These are phyloP conservation scores for Gynostemma pentaphyllum DNA, from an alignment of 306 rosid species.

Conservation along the genomic window DNA sequence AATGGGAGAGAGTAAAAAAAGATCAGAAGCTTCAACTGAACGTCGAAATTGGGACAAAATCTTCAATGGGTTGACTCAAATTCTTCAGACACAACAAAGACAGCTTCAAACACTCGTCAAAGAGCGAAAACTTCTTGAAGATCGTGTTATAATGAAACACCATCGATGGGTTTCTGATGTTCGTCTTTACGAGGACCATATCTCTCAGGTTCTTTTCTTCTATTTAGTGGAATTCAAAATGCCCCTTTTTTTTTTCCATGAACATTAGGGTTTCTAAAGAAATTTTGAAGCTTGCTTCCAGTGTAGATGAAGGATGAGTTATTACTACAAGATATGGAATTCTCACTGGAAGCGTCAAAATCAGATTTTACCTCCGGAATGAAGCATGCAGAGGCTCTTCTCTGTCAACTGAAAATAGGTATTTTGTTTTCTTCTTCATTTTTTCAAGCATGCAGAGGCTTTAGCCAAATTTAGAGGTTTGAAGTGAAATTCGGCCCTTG, in stretches of 20 bases:
- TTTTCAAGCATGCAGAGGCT: background rate
- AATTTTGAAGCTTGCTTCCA: background rate
- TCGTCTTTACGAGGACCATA: conserved; percentile 32
- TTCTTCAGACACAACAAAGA: conserved; percentile 40
- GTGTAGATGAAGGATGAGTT: conserved; percentile 36
- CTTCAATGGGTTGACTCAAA: conserved; percentile 34
- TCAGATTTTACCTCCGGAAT: conserved; percentile 33
- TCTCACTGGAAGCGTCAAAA: conserved; percentile 35
- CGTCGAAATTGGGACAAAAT: conserved; percentile 51
- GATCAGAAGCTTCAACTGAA: conserved; percentile 17
- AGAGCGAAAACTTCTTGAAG: conserved; percentile 43
- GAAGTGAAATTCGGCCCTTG: background rate
- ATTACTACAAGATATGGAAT: conserved; percentile 30
- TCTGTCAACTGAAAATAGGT: conserved; percentile 25
- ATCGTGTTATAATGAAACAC: conserved; percentile 40
- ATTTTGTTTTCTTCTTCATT: background rate
- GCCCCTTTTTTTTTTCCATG: background rate
- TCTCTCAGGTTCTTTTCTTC: conserved; percentile 34
- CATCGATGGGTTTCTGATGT: conserved; percentile 44
- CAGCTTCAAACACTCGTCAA: conserved; percentile 48
- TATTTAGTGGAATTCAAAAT: background rate
- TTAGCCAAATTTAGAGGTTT: background rate
- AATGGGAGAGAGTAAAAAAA: conserved; percentile 18
- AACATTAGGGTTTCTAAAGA: background rate
- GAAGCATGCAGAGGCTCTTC: conserved; percentile 40